These are phyloP conservation scores for Epithele typhae DNA, from an alignment of 768 basidiomycete species.

Conservation along the genomic window DNA sequence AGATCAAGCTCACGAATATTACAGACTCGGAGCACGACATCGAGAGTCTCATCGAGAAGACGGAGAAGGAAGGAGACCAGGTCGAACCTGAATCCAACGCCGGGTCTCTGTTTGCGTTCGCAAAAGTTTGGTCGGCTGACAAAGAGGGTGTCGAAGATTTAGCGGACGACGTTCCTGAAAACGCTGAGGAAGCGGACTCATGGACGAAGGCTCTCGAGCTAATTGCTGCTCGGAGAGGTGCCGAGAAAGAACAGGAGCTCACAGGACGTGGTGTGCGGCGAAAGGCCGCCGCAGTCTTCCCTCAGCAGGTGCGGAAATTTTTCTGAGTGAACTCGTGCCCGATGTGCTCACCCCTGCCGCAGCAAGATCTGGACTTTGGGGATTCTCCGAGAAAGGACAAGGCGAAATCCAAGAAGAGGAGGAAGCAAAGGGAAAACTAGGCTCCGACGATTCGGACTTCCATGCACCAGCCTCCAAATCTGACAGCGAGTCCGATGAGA, in stretches of 20 bases:
- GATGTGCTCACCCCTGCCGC: slow-evolving; percentile 2
- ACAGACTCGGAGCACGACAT: slow-evolving; percentile 79
- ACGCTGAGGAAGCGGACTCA: slow-evolving; percentile 59
- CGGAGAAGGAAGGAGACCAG: slow-evolving; percentile 64
- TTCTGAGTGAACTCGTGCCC: not conserved
- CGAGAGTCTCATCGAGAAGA: slow-evolving; percentile 81
- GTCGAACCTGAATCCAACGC: slow-evolving; percentile 42
- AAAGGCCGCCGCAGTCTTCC: slow-evolving; percentile 49
- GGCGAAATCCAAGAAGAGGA: slow-evolving; percentile 22
- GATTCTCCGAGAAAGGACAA: slow-evolving; percentile 33
- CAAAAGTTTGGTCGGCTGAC: slow-evolving; percentile 87
- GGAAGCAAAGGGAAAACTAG: slow-evolving; percentile 27
- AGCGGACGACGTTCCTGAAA: slow-evolving; percentile 41
- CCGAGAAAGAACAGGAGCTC: slow-evolving; percentile 42
- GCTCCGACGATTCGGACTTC: slow-evolving; percentile 38
- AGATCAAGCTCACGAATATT: not conserved
- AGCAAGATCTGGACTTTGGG: slow-evolving; percentile 28
- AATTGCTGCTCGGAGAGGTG: slow-evolving; percentile 43
- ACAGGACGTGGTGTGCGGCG: slow-evolving; percentile 77
- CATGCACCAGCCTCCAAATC: slow-evolving; percentile 27
- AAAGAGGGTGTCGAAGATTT: slow-evolving; percentile 69
- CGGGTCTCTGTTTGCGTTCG: slow-evolving; percentile 67
- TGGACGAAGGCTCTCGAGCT: slow-evolving; percentile 70
- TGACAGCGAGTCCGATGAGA: slow-evolving; percentile 18
- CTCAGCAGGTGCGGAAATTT: slow-evolving; percentile 37